These are phyloP conservation scores for Fonsecaea nubica DNA, from an alignment of 2,329 filamentous ascomycete species.

Conservation along the genomic window DNA sequence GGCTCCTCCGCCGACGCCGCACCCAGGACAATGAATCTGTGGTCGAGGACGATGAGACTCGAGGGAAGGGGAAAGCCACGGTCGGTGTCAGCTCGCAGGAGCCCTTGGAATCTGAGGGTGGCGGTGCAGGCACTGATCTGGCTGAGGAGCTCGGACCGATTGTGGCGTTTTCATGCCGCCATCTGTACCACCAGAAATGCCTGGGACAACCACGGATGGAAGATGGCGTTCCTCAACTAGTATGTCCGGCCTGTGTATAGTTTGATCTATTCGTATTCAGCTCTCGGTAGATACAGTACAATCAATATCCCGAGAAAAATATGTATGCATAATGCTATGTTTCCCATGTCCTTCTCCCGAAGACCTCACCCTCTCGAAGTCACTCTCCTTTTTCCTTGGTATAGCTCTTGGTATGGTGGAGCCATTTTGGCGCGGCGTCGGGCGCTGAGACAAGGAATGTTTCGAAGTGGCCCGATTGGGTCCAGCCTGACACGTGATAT, in stretches of 20 bases:
- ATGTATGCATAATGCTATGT: neutral
- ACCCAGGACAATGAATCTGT: constrained; percentile 17
- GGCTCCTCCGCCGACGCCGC: constrained; percentile 37
- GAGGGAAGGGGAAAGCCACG: constrained; percentile 37
- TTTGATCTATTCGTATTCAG: neutral
- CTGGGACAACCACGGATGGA: constrained; percentile 44
- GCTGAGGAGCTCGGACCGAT: constrained; percentile 42
- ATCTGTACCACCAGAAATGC: constrained; percentile 57
- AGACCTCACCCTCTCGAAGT: too few species aligned
- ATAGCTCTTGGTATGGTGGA: neutral
- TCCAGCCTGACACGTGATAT: constrained; percentile 23
- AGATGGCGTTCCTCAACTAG: constrained; percentile 24
- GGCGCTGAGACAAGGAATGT: constrained; percentile 15
- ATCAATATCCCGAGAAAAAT: neutral
- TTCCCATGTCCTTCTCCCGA: too few species aligned
- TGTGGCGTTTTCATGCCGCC: constrained; percentile 57
- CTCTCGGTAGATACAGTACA: neutral
- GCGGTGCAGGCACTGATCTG: constrained; percentile 5
- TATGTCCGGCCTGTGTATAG: constrained; percentile 35
- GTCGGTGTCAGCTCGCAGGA: constrained; percentile 22
- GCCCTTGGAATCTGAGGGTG: constrained; percentile 19
- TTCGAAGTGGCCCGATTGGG: constrained; percentile 8
- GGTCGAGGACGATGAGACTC: constrained; percentile 28
- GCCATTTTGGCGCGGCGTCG: neutral
- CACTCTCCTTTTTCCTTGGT: neutral